These are phyloP conservation scores for Lactuca saligna DNA, from an alignment of 129 eudicot species.

Conservation along the genomic window DNA sequence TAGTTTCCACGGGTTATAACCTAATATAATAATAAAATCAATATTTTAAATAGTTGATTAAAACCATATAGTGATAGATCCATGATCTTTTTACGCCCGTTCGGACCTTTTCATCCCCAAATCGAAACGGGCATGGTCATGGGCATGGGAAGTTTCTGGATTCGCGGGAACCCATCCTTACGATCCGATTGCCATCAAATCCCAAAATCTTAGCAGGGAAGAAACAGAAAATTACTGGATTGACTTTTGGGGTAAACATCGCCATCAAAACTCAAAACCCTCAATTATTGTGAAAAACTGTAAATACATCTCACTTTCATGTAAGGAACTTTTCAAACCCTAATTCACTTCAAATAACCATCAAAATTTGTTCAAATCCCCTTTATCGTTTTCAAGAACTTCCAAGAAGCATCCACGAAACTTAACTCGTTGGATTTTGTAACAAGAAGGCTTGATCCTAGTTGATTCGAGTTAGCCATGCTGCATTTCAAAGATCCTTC, in stretches of 20 bases:
- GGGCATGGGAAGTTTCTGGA: conserved; percentile 23
- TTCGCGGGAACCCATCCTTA: conserved; percentile 22
- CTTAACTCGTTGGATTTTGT: neutral
- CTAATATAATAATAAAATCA: too few relatives aligned
- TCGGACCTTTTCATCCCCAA: neutral
- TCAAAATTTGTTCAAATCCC: conserved; percentile 3
- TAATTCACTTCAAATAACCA: conserved; percentile 13
- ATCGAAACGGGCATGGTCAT: neutral
- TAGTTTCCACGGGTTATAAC: too few relatives aligned
- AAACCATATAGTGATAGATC: too few relatives aligned
- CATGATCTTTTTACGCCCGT: too few relatives aligned
- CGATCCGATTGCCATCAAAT: conserved; percentile 22
- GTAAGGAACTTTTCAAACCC: conserved; percentile 7
- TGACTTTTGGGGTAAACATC: conserved; percentile 28
- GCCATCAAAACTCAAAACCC: conserved; percentile 32
- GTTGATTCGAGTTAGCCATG: conserved; percentile 39
- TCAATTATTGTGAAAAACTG: neutral
- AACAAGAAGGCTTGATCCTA: neutral
- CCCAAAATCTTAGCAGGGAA: conserved; percentile 31
- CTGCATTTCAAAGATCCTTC: conserved; percentile 43
- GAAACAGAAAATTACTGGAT: conserved; percentile 11
- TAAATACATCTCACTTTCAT: neutral
- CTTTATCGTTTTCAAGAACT: conserved; percentile 3
- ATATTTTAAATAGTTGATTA: too few relatives aligned
- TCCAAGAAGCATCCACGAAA: neutral